Evolutionary conservation across 257 asterid genomes (phyloP), one percentile per base, ranked within the genome.

Genomic region (Salvia hispanica): DNA sequence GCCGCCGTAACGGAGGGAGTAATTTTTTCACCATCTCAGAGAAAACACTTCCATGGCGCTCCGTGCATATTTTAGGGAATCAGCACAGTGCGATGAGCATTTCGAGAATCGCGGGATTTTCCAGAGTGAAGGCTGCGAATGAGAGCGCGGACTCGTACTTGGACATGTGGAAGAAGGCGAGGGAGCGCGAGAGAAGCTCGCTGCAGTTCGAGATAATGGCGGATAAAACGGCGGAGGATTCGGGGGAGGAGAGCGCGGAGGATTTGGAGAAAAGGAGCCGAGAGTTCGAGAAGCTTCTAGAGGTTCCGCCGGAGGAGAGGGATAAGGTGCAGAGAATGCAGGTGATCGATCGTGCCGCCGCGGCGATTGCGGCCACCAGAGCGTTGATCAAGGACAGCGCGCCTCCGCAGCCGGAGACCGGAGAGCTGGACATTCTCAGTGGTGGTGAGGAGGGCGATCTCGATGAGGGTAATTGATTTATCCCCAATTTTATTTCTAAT

Each of bases 271-370:
- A 70, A 69, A 88, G 58, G 77, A 93, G 58, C 72, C 75, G 75
- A 12, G 90, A 88, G 66, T 93, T 93, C 79, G 72, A 77, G 81
- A 93, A 79, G 66, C 84, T 93, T 80, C 88, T 93, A 1, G 82
- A 88, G 46, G 89, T 88, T 13, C 45, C 92, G 10, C 45, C 64
- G 45, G 95, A 90, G 66, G 96, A 93, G 65, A 86, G 99, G 33
- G 95, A 93, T 48, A 88, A 81, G 71, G 79, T 82, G 52, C 97
- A 93, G 82, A 80, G 89, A 74, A 80, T 86, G 88, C 97, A 93
- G 81, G 95, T 90, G 5, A 82, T 93, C 71, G 99, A 93, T 86
- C 96, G 99, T 25, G 99, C 99, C 11, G 94, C 97, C 4, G 99
- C 99, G 2, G 97, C 97, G n/a, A 78, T 93, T 5, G 83, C 99